phyloP scores from a whole-genome alignment of 139 green algal genomes.

The Pedinophyceae sp. region DNA sequence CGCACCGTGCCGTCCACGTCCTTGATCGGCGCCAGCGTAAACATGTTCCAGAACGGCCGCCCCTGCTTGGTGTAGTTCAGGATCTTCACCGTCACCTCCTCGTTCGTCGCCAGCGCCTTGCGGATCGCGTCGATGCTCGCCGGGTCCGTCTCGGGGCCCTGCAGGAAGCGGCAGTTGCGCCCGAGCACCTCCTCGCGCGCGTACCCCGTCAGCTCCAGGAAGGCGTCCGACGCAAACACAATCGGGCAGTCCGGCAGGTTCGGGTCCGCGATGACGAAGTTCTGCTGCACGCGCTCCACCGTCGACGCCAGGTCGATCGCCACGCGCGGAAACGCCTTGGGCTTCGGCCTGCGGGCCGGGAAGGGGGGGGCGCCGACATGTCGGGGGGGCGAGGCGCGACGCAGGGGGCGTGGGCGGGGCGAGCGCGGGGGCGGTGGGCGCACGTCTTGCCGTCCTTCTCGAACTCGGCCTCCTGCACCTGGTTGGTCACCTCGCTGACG shows the following conservation, averaged over 20 bases:
- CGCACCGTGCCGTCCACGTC: conserved; percentile 55
- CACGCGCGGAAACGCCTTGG: conserved; percentile 62
- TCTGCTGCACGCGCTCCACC: conserved; percentile 95
- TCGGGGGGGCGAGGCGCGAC: neutral
- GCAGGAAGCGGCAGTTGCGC: conserved; percentile 78
- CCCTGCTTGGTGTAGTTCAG: conserved; percentile 88
- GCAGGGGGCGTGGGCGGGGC: conserved; percentile 8
- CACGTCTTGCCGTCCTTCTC: neutral
- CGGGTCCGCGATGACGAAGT: conserved; percentile 92
- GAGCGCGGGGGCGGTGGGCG: neutral
- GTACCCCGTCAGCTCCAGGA: conserved; percentile 87
- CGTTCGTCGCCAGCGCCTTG: conserved; percentile 42
- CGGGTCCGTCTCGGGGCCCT: conserved; percentile 70
- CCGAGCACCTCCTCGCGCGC: conserved; percentile 85
- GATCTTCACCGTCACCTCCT: conserved; percentile 71
- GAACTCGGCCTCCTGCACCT: conserved; percentile 39
- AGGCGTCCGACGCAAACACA: conserved; percentile 81
- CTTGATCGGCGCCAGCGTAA: conserved; percentile 81
- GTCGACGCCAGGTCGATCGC: conserved; percentile 92
- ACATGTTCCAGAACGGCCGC: conserved; percentile 92
- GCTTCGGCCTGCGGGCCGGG: conserved; percentile 5
- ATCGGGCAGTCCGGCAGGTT: conserved; percentile 94
- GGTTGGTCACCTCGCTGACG: conserved; percentile 55
- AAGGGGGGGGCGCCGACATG: neutral
- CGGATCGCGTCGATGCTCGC: conserved; percentile 57